Evolutionary conservation across 805 yeast genomes (phyloP), one percentile per base, ranked within the genome.

Genomic region (Candida qinlingensis): DNA sequence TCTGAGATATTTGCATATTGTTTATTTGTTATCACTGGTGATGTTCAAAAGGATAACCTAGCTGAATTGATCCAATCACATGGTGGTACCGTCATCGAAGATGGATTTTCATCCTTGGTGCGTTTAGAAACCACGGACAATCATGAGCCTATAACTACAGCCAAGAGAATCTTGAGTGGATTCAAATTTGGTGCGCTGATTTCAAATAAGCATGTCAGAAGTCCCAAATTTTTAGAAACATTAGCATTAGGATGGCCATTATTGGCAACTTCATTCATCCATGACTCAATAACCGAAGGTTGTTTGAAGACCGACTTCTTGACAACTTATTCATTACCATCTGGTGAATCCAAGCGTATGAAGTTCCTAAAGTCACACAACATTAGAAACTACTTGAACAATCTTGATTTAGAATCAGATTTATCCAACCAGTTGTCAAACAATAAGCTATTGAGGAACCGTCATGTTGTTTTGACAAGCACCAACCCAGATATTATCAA

Each of bases 161-260:
- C 48, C 27, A 53, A 47, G 13, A 43, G 40, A n/a, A 45, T 40
- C 11, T 55, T 53, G 11, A 39, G 51, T 8, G 49, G 54, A 1
- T 71, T 63, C 51, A 69, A 57, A 33, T 87, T 89, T 66, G 88
- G 76, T 1, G 91, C 91, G 2, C 69, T 87, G 34, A 65, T 90
- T 1, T 50, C 63, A 1, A 74, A 74, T 37, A 72, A 72, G 31
- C 74, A 76, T 48, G 71, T 78, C 19, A 69, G 96, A 36, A 87
- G 90, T 42, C 73, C 82, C 7, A 90, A 89, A 59, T 90, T 85
- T 61, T 62, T 90, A 8, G 94, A 87, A 58, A 80, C 85, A 3
- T 63, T 89, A 13, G 87, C 92, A 0, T 60, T 89, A 40, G 91
- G 92, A 3, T 89, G 96, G 96, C 97, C 97, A 2, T 75, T 86